Conservation (phyloP, 306 rosid genomes). For the Fagus crenata region DNA sequence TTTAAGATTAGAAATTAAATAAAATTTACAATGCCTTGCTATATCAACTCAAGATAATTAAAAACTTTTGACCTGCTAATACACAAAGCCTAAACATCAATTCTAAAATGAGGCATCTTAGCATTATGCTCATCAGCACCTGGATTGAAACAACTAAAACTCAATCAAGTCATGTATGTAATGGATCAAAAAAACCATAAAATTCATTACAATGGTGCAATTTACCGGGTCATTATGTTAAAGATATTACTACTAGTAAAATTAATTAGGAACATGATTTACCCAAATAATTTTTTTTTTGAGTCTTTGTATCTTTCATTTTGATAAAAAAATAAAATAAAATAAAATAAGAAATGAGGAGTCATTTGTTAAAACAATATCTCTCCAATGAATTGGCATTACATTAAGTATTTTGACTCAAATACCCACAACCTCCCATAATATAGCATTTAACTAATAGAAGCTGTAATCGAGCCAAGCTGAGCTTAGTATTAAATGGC, state of each 20-base stretch:
- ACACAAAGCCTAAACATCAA: neutral
- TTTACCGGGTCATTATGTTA: neutral
- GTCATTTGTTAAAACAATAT: no score
- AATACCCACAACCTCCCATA: no score
- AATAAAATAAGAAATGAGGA: no score
- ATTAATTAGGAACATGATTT: no score
- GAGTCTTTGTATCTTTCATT: no score
- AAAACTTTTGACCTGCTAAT: neutral
- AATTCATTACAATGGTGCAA: neutral
- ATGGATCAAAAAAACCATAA: neutral
- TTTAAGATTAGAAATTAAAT: neutral
- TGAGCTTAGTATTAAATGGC: no score
- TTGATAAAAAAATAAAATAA: no score
- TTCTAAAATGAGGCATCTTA: neutral
- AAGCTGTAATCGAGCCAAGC: no score
- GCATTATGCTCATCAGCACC: neutral
- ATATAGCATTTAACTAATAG: no score
- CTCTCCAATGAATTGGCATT: no score
- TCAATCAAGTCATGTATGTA: neutral
- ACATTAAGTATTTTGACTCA: no score
- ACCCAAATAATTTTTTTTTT: no score
- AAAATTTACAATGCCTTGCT: neutral
- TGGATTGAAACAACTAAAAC: neutral
- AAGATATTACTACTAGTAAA: neutral
- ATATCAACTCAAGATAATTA: neutral